Conservation (phyloP, 2,329 filamentous ascomycete genomes). For the Calonectria henricotiae region DNA sequence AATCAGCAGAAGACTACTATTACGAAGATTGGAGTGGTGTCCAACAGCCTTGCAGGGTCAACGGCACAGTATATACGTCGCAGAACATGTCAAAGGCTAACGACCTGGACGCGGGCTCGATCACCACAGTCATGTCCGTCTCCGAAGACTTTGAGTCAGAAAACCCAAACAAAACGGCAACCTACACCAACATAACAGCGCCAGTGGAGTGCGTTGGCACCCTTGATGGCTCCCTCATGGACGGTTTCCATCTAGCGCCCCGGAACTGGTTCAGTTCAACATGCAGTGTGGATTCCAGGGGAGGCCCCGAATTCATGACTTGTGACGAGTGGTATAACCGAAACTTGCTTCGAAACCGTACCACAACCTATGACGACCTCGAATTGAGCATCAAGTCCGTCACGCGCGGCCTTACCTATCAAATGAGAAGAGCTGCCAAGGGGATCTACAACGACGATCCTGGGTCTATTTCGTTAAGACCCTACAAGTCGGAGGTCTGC, state of each 20-base stretch:
- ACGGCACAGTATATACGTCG: background rate
- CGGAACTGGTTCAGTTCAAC: background rate
- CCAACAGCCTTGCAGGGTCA: slow-evolving; percentile 3
- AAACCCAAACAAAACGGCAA: background rate
- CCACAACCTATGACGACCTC: background rate
- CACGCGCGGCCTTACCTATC: background rate
- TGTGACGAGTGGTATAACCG: background rate
- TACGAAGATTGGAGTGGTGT: slow-evolving; percentile 4
- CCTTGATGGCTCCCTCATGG: background rate
- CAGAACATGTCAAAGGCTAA: slow-evolving; percentile 15
- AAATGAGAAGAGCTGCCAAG: background rate
- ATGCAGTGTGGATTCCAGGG: background rate
- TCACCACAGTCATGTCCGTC: background rate
- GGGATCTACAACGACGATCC: background rate
- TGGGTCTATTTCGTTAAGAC: background rate
- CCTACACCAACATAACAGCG: slow-evolving; percentile 12
- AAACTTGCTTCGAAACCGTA: slow-evolving; percentile 7
- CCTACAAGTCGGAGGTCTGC: background rate
- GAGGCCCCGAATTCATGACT: background rate
- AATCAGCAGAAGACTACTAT: background rate
- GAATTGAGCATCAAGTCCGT: background rate
- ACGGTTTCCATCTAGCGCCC: background rate
- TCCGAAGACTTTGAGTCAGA: background rate
- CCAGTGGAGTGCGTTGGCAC: slow-evolving; percentile 1
- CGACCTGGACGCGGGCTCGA: background rate